A percentile compares a stretch with the other conserved stretches of the same genome.
phyloP scores from a whole-genome alignment of 2,329 filamentous ascomycete species.

The Fusarium sterilihyphosum region DNA sequence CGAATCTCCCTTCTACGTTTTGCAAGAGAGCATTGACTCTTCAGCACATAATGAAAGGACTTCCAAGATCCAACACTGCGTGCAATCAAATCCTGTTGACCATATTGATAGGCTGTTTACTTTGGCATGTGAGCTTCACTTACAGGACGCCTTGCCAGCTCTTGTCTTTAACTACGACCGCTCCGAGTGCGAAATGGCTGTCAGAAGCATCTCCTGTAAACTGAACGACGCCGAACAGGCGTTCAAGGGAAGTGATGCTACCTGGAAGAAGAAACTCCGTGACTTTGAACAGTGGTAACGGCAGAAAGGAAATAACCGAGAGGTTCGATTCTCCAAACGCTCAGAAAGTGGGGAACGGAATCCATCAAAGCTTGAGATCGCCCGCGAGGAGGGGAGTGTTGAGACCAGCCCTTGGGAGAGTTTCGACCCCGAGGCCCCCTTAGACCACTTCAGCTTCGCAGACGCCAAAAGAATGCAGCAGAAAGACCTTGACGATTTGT shows the following conservation, averaged over 20 bases:
- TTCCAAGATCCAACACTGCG: not conserved
- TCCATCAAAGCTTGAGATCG: slow-evolving; percentile 64
- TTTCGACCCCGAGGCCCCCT: slow-evolving; percentile 68
- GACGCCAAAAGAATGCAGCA: slow-evolving; percentile 57
- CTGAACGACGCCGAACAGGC: slow-evolving; percentile 38
- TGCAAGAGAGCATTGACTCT: not conserved
- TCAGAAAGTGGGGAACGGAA: not conserved
- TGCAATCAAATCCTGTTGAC: not conserved
- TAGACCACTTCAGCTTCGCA: slow-evolving; percentile 73
- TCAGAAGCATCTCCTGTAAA: slow-evolving; percentile 37
- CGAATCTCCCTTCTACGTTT: slow-evolving; percentile 48
- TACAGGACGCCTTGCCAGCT: slow-evolving; percentile 73
- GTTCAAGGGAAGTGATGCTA: slow-evolving; percentile 62
- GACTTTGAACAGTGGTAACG: not conserved
- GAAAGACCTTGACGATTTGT: slow-evolving; percentile 46
- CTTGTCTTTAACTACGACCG: slow-evolving; percentile 84
- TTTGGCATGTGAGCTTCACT: slow-evolving; percentile 69
- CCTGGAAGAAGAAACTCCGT: slow-evolving; percentile 21
- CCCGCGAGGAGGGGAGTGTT: slow-evolving; percentile 64
- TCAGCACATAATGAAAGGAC: not conserved
- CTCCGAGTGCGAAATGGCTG: slow-evolving; percentile 68
- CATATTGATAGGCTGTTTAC: slow-evolving; percentile 52
- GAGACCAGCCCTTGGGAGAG: slow-evolving; percentile 56
- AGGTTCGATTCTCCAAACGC: not conserved
- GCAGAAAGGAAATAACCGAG: not conserved